A percentile compares a stretch with the other conserved stretches of the same genome.
Evolutionary conservation across 208 protist genomes (phyloP).

Genomic region (Borovskyia barvae): DNA sequence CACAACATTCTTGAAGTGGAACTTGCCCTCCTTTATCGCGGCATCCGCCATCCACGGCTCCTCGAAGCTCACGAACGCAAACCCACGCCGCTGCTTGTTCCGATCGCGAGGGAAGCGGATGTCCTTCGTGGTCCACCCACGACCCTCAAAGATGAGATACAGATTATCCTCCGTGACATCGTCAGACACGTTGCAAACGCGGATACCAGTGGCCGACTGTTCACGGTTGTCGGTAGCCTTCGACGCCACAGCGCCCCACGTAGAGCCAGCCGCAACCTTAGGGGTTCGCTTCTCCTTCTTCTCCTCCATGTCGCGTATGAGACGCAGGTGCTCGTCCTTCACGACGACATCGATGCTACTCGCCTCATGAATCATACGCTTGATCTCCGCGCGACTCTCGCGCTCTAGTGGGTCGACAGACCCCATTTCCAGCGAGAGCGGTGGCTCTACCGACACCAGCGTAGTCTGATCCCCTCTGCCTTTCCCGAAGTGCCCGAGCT

Average conservation of each 20-base stretch:
- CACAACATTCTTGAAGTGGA: constrained; percentile 84
- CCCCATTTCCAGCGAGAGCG: constrained; percentile 77
- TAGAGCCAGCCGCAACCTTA: constrained; percentile 26
- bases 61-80: constrained; percentile 80
- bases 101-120: constrained; percentile 52
- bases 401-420: constrained; percentile 71
- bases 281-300: constrained; percentile 47
- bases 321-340: constrained; percentile 55
- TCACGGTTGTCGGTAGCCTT: constrained; percentile 30
- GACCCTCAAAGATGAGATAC: constrained; percentile 65
- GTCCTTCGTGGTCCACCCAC: constrained; percentile 42
- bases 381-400: constrained; percentile 67
- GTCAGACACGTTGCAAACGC: constrained; percentile 82
- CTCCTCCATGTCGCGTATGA: constrained; percentile 39
- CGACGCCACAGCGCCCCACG: constrained; percentile 38
- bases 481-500: constrained; percentile 57
- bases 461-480: constrained; percentile 27
- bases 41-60: constrained; percentile 38
- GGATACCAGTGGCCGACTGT: constrained; percentile 53
- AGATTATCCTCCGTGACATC: constrained; percentile 80
- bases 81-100: constrained; percentile 70
- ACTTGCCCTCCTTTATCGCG: constrained; percentile 27
- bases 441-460: constrained; percentile 61
- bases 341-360: constrained; percentile 47
- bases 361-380: constrained; percentile 71